Base-by-base conservation (phyloP, 805 yeast species). In the Komagataella ulmi region DNA sequence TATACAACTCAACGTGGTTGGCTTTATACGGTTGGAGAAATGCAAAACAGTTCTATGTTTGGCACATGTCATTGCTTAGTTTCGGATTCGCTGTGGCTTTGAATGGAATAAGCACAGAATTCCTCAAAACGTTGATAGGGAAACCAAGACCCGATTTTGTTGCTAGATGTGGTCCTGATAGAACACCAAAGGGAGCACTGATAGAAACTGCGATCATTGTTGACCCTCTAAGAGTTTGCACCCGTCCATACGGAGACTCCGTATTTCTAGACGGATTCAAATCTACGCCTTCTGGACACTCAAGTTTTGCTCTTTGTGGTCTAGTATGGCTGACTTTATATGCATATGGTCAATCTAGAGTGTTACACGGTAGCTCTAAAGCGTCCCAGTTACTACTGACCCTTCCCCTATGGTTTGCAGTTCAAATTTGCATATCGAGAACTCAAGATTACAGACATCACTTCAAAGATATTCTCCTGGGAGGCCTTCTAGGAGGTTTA, bases 391-490 rank as follows among this genome's bases (percentile, higher is more conserved):
- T 61, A 23, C 30, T 59, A 8, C 58, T 55, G 36, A 59, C 66
- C 10, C 23, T 73, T 14, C 91, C 91, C 1, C 58, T 76, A 0
- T 60, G 86, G 12, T 73, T 85, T 10, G 95, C 96, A 1, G 59
- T 76, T 1, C 71, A 80, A 52, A 82, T 90, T 57, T 95, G 96
- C 0, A 65, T 85, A 49, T 78, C 90, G 50, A 75, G 98, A 57
- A 85, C 95, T 1, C 83, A 84, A 58, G 98, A 91, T 67, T 90
- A 89, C 65, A 76, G 96, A 64, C 98, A 93, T 61, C 97, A 89
- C 65, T 87, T 83, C 61, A 70, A 82, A 17, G 98, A 93, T 65
- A 83, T 91, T 3, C 57, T 84, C 0, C 59, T 80, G 12, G 99
- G 98, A 3, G 71, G 84, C 24, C 18, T 70, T 1, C 59, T 90